phyloP scores from a whole-genome alignment of 2,329 filamentous ascomycete genomes.

The Scorias spongiosa region DNA sequence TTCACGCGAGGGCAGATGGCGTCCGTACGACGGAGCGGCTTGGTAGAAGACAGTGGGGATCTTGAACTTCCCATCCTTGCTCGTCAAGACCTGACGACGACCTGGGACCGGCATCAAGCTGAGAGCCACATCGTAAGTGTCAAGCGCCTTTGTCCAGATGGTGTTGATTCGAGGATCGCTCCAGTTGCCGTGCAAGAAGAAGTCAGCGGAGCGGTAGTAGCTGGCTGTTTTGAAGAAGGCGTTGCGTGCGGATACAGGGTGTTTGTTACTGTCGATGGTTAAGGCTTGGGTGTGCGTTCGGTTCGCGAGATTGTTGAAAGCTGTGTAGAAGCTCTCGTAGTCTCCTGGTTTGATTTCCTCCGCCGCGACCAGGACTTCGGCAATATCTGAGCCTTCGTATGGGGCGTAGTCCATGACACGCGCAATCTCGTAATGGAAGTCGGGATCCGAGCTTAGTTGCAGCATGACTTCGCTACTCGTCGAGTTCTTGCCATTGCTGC shows the following conservation, averaged over 20 bases:
- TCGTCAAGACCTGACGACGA: neutral
- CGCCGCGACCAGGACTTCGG: conserved; percentile 21
- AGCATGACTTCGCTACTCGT: conserved; percentile 1
- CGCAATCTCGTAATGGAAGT: conserved; percentile 6
- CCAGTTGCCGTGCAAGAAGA: conserved; percentile 28
- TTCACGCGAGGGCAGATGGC: conserved; percentile 5
- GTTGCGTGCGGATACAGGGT: conserved; percentile 2
- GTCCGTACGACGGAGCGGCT: neutral
- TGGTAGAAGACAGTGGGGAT: conserved; percentile 4
- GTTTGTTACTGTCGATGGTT: neutral
- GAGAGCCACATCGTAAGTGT: conserved; percentile 26
- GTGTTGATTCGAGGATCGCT: conserved; percentile 25
- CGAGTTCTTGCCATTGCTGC: no score
- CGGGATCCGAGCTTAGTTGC: conserved; percentile 4
- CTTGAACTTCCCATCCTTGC: conserved; percentile 1
- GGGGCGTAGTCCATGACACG: conserved; percentile 3
- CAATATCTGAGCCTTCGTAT: conserved; percentile 16
- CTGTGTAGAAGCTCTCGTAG: conserved; percentile 1
- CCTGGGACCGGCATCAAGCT: conserved; percentile 17
- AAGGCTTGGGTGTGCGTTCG: conserved; percentile 1
- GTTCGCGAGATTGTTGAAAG: conserved; percentile 4
- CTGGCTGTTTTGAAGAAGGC: conserved; percentile 23
- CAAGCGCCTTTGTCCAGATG: conserved; percentile 23
- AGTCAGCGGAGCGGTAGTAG: conserved; percentile 30
- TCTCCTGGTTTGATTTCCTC: conserved; percentile 11